Evolutionary conservation across 306 rosid genomes (phyloP).

Genomic region (Leucaena leucocephala): DNA sequence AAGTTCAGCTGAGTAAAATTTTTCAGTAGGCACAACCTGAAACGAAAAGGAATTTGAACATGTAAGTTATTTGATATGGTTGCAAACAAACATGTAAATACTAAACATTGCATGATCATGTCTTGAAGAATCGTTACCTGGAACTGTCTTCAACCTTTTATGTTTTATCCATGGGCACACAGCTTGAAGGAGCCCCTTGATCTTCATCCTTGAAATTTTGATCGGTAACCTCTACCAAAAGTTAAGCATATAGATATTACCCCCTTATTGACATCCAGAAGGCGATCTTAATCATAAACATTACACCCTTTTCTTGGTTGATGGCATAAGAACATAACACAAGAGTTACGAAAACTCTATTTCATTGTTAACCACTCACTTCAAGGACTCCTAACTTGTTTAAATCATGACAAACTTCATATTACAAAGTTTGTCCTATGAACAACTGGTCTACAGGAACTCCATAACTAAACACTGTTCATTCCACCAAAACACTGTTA

Average conservation of each 20-base stretch:
- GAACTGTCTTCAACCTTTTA: constrained; percentile 56
- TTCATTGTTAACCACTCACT: constrained; percentile 5
- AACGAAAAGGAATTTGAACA: constrained; percentile 22
- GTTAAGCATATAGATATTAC: constrained; percentile 13
- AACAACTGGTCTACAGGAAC: constrained; percentile 23
- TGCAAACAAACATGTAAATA: constrained; percentile 12
- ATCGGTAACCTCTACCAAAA: constrained; percentile 62
- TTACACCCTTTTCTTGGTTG: not conserved
- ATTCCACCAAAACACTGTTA: constrained; percentile 1
- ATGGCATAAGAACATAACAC: constrained; percentile 22
- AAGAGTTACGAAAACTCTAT: not conserved
- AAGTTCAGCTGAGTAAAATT: constrained; percentile 36
- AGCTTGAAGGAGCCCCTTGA: constrained; percentile 43
- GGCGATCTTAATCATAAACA: constrained; percentile 21
- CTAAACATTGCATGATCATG: constrained; percentile 52
- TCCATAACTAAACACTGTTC: not conserved
- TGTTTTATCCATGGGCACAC: constrained; percentile 40
- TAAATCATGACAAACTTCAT: constrained; percentile 11
- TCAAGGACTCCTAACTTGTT: constrained; percentile 14
- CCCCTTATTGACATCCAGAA: constrained; percentile 22
- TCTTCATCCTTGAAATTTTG: constrained; percentile 79
- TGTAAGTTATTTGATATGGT: constrained; percentile 28
- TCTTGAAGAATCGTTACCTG: constrained; percentile 41
- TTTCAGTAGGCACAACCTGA: constrained; percentile 56
- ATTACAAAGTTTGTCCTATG: constrained; percentile 3